A percentile compares a stretch with the other conserved stretches of the same genome.
phyloP scores from a whole-genome alignment of 78 protist species.

The Ministeria vibrans region DNA sequence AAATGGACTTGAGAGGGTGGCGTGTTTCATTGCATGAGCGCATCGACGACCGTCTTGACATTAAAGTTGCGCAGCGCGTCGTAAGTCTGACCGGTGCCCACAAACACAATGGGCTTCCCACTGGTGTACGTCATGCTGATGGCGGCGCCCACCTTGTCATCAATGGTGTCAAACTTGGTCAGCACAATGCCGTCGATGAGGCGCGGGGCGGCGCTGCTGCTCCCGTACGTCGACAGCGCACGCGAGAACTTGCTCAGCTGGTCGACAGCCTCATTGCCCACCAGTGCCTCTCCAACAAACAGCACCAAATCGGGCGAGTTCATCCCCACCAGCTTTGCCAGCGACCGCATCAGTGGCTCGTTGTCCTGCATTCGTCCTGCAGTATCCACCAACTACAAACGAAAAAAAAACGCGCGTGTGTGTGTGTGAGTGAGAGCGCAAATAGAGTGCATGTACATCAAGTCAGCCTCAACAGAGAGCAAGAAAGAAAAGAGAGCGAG shows the following conservation, averaged over 20 bases:
- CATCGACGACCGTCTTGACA: conserved; percentile 62
- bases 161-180: conserved; percentile 99
- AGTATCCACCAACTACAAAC: conserved; percentile 96
- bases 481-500: too few species aligned
- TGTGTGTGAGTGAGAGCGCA: not conserved
- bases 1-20: too few species aligned
- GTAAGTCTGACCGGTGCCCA: conserved; percentile 97
- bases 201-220: conserved; percentile 34
- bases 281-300: conserved; percentile 99
- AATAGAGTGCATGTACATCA: not conserved
- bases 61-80: conserved; percentile 76
- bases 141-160: conserved; percentile 99
- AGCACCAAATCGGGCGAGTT: conserved; percentile 90
- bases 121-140: conserved; percentile 93
- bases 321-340: conserved; percentile 75
- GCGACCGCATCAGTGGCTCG: conserved; percentile 90
- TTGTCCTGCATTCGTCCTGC: conserved; percentile 99
- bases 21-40: conserved; percentile 47
- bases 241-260: conserved; percentile 89
- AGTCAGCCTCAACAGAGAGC: too few species aligned
- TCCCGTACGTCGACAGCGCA: conserved; percentile 17
- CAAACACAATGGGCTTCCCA: conserved; percentile 94
- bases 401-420: conserved; percentile 69
- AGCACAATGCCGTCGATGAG: conserved; percentile 96
- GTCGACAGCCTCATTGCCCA: conserved; percentile 98